Evolutionary conservation across 352 stramenopile genomes (phyloP), one percentile per base, ranked within the genome.

Genomic region (Phytophthora hibernalis): DNA sequence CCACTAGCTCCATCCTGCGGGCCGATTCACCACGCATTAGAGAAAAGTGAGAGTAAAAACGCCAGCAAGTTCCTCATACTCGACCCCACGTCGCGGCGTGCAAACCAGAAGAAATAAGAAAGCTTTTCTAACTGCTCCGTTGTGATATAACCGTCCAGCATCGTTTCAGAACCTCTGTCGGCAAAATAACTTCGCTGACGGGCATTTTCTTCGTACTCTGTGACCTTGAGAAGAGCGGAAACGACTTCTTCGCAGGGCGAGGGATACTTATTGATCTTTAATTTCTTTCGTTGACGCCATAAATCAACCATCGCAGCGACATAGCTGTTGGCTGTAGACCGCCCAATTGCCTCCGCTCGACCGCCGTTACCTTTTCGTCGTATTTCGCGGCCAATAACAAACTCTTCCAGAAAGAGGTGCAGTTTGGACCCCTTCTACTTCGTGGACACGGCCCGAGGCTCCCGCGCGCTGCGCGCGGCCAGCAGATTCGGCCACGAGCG

Each of bases 381-480:
- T 53, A 53, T 12, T 13, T 11, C n/a, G n/a, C n/a, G n/a, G n/a
- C n/a, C n/a, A n/a, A n/a, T n/a, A n/a, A n/a, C n/a, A 13, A 38
- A 52, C 8, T 54, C 57, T 22, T 58, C 47, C 0, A 65, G 26
- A 48, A 65, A 65, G 13, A 58, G 20, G 40, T 54, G 37, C 5
- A 65, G 18, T 31, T 65, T 54, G 35, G 3, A n/a, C n/a, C n/a
- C n/a, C n/a, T n/a, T n/a, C n/a, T n/a, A n/a, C n/a, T n/a, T n/a
- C n/a, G n/a, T n/a, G n/a, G n/a, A n/a, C n/a, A n/a, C n/a, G n/a
- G n/a, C n/a, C n/a, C n/a, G n/a, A n/a, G n/a, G n/a, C n/a, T n/a
- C n/a, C n/a, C n/a, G n/a, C n/a, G n/a, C n/a, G n/a, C n/a, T n/a
- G n/a, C n/a, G n/a, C n/a, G n/a, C n/a, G n/a, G n/a, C n/a, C n/a